phyloP scores from a whole-genome alignment of 2,329 filamentous ascomycete genomes.

The Canariomyces notabilis region DNA sequence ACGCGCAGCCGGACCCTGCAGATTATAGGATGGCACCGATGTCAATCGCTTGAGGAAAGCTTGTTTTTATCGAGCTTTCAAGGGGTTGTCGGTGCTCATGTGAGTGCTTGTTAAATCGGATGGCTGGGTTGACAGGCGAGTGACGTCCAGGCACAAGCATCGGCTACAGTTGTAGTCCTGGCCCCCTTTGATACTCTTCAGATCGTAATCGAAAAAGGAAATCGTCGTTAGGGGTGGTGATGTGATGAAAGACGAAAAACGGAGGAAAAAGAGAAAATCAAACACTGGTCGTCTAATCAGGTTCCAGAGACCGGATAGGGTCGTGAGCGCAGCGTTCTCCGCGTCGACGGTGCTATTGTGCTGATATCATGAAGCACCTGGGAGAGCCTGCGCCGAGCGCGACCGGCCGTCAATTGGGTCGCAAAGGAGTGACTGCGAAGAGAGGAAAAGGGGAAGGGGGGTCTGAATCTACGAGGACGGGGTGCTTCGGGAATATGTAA shows the following conservation, averaged over 20 bases:
- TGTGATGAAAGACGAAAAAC: conserved; percentile 1
- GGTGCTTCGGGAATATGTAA: conserved; percentile 22
- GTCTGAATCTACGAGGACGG: conserved; percentile 14
- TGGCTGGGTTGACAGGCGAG: conserved; percentile 17
- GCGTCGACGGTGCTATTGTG: conserved; percentile 13
- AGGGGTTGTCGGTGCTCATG: neutral
- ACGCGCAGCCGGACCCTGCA: conserved; percentile 2
- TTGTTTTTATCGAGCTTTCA: conserved; percentile 8
- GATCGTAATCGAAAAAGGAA: conserved; percentile 4
- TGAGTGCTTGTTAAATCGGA: conserved; percentile 13
- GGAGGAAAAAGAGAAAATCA: conserved; percentile 13
- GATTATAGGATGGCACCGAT: neutral
- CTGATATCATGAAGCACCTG: conserved; percentile 16
- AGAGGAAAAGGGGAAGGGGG: conserved; percentile 11
- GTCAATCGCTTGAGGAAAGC: conserved; percentile 3
- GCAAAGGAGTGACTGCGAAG: conserved; percentile 27
- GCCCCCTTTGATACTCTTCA: neutral
- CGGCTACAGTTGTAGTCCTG: conserved; percentile 1
- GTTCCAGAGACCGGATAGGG: conserved; percentile 9
- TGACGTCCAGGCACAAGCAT: conserved; percentile 6
- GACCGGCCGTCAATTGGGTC: conserved; percentile 23
- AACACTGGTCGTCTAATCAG: conserved; percentile 14
- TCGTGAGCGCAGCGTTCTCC: conserved; percentile 16
- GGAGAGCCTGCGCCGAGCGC: conserved; percentile 25
- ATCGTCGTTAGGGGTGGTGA: conserved; percentile 1